Conservation (phyloP, 2,329 filamentous ascomycete genomes). For the Karstenula rhodostoma region DNA sequence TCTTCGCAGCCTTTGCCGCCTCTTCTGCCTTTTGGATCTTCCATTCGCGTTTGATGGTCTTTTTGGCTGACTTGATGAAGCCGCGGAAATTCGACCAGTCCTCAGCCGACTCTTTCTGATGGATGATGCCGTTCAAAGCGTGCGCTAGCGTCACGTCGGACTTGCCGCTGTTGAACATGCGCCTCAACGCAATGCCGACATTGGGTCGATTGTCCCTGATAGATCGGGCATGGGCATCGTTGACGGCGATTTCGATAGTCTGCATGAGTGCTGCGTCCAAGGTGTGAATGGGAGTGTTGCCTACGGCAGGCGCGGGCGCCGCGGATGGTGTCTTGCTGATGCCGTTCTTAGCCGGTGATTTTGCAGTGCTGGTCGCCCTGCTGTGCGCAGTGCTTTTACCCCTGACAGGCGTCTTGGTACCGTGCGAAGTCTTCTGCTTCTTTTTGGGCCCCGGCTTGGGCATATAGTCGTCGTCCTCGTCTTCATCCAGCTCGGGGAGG, state of each 20-base stretch:
- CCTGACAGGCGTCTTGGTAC: constrained; percentile 45
- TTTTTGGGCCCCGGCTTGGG: constrained; percentile 43
- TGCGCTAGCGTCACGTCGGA: constrained; percentile 38
- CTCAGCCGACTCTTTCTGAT: constrained; percentile 48
- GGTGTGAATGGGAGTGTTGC: constrained; percentile 24
- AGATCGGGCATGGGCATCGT: constrained; percentile 54
- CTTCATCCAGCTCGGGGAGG: constrained; percentile 49
- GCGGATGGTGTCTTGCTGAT: constrained; percentile 26
- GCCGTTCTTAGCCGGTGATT: constrained; percentile 40
- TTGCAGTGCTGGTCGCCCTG: constrained; percentile 41
- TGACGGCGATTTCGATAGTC: constrained; percentile 47
- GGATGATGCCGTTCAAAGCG: constrained; percentile 54
- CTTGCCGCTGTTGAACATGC: constrained; percentile 52
- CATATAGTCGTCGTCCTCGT: constrained; percentile 58
- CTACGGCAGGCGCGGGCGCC: constrained; percentile 28
- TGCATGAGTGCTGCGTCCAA: constrained; percentile 23
- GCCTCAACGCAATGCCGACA: constrained; percentile 49
- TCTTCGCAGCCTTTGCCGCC: constrained; percentile 27
- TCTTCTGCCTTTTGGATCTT: constrained; percentile 34
- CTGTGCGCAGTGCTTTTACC: constrained; percentile 41
- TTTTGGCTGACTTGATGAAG: constrained; percentile 55
- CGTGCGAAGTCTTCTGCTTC: constrained; percentile 35
- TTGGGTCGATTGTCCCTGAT: constrained; percentile 41
- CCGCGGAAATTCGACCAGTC: constrained; percentile 53
- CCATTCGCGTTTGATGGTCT: constrained; percentile 43